Conservation (phyloP, 2,329 filamentous ascomycete species). For the Helicocarpus griseus region DNA sequence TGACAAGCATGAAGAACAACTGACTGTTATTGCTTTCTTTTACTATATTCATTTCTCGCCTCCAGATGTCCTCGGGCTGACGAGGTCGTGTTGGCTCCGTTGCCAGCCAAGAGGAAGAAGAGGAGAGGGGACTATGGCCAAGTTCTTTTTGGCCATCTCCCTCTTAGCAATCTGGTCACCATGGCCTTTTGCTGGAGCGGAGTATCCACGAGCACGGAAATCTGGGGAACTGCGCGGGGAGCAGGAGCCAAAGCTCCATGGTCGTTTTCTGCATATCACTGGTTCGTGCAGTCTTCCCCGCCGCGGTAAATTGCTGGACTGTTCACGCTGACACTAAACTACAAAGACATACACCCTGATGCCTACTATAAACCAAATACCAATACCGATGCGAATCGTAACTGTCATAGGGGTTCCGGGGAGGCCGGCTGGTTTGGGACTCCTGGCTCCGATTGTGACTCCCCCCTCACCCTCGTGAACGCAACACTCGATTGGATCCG, state of each 20-base stretch:
- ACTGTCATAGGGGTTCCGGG: constrained; percentile 73
- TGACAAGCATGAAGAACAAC: too few species aligned
- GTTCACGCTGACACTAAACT: constrained; percentile 3
- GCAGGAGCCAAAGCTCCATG: constrained; percentile 40
- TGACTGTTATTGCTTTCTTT: not conserved
- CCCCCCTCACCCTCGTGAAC: constrained; percentile 69
- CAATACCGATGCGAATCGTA: constrained; percentile 55
- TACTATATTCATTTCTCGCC: not conserved
- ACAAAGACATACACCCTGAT: constrained; percentile 84
- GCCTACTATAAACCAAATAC: constrained; percentile 72
- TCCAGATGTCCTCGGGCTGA: not conserved
- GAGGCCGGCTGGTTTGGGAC: constrained; percentile 73
- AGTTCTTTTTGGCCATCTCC: not conserved
- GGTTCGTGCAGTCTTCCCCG: constrained; percentile 40
- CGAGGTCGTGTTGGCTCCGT: not conserved
- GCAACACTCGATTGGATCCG: constrained; percentile 85
- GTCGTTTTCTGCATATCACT: constrained; percentile 80
- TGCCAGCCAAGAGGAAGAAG: not conserved
- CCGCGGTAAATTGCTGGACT: constrained; percentile 9
- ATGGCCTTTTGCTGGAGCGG: not conserved
- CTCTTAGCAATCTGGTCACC: not conserved
- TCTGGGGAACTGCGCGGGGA: not conserved
- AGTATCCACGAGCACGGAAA: not conserved
- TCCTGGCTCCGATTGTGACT: constrained; percentile 81
- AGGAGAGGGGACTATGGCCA: not conserved